Conservation (phyloP, 805 yeast species). For the Ogataea pilisensis region DNA sequence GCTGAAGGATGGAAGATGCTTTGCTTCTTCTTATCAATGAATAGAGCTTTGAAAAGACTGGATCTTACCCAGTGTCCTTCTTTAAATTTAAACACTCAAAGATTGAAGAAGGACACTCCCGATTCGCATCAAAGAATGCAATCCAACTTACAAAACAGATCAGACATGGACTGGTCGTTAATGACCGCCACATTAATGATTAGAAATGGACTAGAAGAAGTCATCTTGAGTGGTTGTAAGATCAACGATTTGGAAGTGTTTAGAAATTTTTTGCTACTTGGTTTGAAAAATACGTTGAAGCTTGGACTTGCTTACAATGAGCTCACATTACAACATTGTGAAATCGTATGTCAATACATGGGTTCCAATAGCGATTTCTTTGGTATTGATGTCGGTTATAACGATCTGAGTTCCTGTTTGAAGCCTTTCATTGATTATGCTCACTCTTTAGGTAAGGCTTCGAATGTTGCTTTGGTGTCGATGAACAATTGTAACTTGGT, state of each 20-base stretch:
- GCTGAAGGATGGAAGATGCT: slow-evolving; percentile 72
- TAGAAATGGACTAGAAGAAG: slow-evolving; percentile 75
- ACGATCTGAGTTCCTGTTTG: slow-evolving; percentile 49
- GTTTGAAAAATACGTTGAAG: slow-evolving; percentile 53
- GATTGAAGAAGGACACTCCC: slow-evolving; percentile 24
- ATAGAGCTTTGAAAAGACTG: slow-evolving; percentile 50
- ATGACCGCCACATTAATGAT: slow-evolving; percentile 64
- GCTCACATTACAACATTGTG: slow-evolving; percentile 54
- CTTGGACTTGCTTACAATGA: slow-evolving; percentile 79
- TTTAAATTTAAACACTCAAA: slow-evolving; percentile 40
- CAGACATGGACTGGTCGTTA: slow-evolving; percentile 79
- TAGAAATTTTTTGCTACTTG: slow-evolving; percentile 50
- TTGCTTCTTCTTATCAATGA: slow-evolving; percentile 69
- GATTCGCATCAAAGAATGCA: slow-evolving; percentile 36
- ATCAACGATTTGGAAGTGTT: slow-evolving; percentile 53
- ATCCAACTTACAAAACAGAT: slow-evolving; percentile 51
- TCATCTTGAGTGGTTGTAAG: slow-evolving; percentile 75
- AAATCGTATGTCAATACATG: slow-evolving; percentile 57
- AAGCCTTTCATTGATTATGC: slow-evolving; percentile 36
- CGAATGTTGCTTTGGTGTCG: slow-evolving; percentile 47
- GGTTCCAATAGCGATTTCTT: slow-evolving; percentile 39
- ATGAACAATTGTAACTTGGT: slow-evolving; percentile 59
- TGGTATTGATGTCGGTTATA: slow-evolving; percentile 84
- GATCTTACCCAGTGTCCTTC: slow-evolving; percentile 71
- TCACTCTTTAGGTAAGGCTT: slow-evolving; percentile 8